These are phyloP conservation scores for Aspergillus conjunctus DNA, from an alignment of 495 filamentous ascomycete genomes.

Conservation along the genomic window DNA sequence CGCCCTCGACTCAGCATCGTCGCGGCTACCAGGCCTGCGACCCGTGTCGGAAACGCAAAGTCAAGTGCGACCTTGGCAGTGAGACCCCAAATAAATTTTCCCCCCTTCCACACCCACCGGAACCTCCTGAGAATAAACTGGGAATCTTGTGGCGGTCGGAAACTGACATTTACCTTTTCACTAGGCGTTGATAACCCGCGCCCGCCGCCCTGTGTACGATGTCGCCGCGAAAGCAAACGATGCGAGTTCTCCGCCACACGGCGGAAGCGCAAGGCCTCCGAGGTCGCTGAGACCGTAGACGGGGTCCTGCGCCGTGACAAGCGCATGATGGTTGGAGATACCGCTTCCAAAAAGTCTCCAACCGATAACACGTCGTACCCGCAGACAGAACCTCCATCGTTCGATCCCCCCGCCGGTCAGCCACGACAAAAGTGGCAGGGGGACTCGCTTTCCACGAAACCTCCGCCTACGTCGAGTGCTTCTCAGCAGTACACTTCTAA, in stretches of 20 bases:
- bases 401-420: slow-evolving; percentile 35
- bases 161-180: slow-evolving; percentile 13
- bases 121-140: neutral
- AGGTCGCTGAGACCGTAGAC: slow-evolving; percentile 61
- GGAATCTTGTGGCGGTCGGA: neutral
- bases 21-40: slow-evolving; percentile 87
- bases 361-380: slow-evolving; percentile 35
- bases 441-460: slow-evolving; percentile 18
- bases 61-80: slow-evolving; percentile 90
- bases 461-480: slow-evolving; percentile 16
- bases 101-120: neutral
- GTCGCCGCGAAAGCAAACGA: slow-evolving; percentile 87
- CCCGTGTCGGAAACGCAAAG: slow-evolving; percentile 87
- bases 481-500: slow-evolving; percentile 33
- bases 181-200: slow-evolving; percentile 83
- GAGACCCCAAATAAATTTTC: slow-evolving; percentile 15
- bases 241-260: slow-evolving; percentile 97
- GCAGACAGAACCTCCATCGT: slow-evolving; percentile 27
- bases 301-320: slow-evolving; percentile 54
- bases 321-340: slow-evolving; percentile 51
- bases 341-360: slow-evolving; percentile 32
- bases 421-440: slow-evolving; percentile 38
- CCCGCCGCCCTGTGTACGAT: slow-evolving; percentile 91
- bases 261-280: slow-evolving; percentile 79
- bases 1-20: slow-evolving; percentile 53